Conservation (phyloP, 176 grass and related monocot genomes). For the Zoysia pacifica region DNA sequence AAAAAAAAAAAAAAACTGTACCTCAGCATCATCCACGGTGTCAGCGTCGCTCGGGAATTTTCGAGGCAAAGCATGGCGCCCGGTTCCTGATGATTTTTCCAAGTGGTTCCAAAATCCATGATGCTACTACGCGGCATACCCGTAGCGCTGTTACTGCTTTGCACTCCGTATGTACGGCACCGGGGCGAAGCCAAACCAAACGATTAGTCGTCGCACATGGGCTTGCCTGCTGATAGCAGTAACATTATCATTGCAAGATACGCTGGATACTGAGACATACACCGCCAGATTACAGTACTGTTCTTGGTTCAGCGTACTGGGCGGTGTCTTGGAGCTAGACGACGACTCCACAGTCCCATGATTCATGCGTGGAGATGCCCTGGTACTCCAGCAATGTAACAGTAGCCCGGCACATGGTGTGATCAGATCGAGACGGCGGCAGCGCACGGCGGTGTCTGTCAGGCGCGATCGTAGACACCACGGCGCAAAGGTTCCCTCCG, state of each 20-base stretch:
- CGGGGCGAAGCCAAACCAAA: neutral
- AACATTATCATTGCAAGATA: too few species aligned
- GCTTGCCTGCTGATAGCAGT: neutral
- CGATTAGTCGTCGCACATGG: neutral
- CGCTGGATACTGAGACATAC: too few species aligned
- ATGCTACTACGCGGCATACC: too few species aligned
- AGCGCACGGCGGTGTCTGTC: constrained; percentile 3
- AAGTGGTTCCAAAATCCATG: too few species aligned
- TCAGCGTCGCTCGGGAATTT: too few species aligned
- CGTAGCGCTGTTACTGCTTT: neutral
- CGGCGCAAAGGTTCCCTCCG: neutral
- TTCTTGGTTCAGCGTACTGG: neutral
- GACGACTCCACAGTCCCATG: neutral
- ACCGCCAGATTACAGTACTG: neutral
- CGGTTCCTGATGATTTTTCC: too few species aligned
- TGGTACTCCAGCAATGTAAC: neutral
- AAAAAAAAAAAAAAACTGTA: too few species aligned
- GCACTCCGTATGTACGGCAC: neutral
- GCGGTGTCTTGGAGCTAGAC: neutral
- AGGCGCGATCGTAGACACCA: neutral
- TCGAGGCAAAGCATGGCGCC: too few species aligned
- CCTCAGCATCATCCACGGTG: too few species aligned
- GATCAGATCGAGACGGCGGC: neutral
- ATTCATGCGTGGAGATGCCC: neutral
- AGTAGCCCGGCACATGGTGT: neutral